phyloP scores from a whole-genome alignment of 805 yeast species.

The Hemisphaericaspora nanyangensis region DNA sequence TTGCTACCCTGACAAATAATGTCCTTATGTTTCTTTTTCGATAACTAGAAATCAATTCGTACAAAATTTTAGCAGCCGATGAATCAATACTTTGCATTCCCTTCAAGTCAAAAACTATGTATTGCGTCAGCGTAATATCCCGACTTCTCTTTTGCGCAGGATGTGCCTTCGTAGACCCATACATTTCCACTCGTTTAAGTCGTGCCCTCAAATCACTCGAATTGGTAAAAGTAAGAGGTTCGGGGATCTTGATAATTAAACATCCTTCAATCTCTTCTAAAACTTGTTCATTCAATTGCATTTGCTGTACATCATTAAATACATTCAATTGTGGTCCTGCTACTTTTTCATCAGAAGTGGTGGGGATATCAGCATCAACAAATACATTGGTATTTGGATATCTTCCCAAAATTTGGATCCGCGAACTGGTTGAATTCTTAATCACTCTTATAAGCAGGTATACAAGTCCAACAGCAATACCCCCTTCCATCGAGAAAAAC shows the following conservation, averaged over 20 bases:
- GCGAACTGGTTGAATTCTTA: constrained; percentile 37
- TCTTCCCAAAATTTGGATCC: constrained; percentile 44
- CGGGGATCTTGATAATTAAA: constrained; percentile 40
- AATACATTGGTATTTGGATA: constrained; percentile 38
- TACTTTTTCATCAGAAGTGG: constrained; percentile 6
- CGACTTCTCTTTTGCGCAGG: constrained; percentile 38
- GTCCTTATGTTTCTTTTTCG: constrained; percentile 25
- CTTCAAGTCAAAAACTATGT: constrained; percentile 37
- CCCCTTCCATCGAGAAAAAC: constrained; percentile 74
- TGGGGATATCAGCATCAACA: constrained; percentile 36
- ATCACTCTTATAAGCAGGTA: constrained; percentile 74
- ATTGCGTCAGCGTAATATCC: constrained; percentile 35
- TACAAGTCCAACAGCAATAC: constrained; percentile 82
- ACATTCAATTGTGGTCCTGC: constrained; percentile 21
- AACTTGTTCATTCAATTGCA: constrained; percentile 31
- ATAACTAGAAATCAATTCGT: constrained; percentile 26
- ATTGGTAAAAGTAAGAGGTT: constrained; percentile 42
- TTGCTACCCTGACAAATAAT: constrained; percentile 34
- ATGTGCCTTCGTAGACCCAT: constrained; percentile 41
- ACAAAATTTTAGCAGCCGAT: constrained; percentile 37
- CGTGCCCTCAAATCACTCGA: constrained; percentile 36
- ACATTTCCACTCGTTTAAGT: constrained; percentile 37
- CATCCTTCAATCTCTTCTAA: constrained; percentile 44
- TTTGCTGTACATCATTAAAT: constrained; percentile 32
- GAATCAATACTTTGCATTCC: constrained; percentile 43